Base-by-base conservation (phyloP, 495 filamentous ascomycete species). In the Neurospora intermedia region DNA sequence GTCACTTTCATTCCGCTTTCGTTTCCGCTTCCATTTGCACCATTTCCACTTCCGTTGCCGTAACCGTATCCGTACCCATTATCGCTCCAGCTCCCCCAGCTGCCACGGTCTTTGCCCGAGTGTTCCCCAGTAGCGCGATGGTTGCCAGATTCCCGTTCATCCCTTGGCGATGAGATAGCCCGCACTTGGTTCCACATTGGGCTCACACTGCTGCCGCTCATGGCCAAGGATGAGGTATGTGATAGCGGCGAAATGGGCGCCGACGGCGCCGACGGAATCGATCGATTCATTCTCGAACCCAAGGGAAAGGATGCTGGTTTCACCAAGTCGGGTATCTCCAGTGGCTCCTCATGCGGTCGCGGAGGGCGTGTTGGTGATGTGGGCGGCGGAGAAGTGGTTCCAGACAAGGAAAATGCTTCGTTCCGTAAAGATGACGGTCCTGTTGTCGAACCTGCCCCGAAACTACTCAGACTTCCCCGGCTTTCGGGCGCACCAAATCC, bases 291-390 rank as follows among this genome's bases (percentile, higher is more conserved):
- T 16, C 76, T 77, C 9, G 78, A 75, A 3, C 70, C 72, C 0
- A 75, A 23, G 6, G 73, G 43, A 20, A 54, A 66, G 31, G 38
- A 2, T 41, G 77, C 77, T 6, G 82, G 79, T 9, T 76, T 77
- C 31, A 79, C 75, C 13, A 77, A 66, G 20, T 81, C 78, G 0
- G 81, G 79, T 8, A 81, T 80, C 71, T 82, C 77, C 10, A 81
- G 69, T 20, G 76, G 74, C 4, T 48, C 70, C 35, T 82, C 79
- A 41, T 80, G 81, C n/a, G 78, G 78, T 8, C 81, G 75, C 8
- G 78, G 74, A 11, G 80, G 78, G 0, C 77, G 76, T 9, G 73
- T 74, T 1, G 82, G 80, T 4, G 80, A 81, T 40, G 69, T 71
- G 1, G 46, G 39, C 10, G 74, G 18, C n/a, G 69, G 18, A 46